Evolutionary conservation across 208 protist species (phyloP), one percentile per base, ranked within the genome.

Genomic region (Crithidia acanthocephali): DNA sequence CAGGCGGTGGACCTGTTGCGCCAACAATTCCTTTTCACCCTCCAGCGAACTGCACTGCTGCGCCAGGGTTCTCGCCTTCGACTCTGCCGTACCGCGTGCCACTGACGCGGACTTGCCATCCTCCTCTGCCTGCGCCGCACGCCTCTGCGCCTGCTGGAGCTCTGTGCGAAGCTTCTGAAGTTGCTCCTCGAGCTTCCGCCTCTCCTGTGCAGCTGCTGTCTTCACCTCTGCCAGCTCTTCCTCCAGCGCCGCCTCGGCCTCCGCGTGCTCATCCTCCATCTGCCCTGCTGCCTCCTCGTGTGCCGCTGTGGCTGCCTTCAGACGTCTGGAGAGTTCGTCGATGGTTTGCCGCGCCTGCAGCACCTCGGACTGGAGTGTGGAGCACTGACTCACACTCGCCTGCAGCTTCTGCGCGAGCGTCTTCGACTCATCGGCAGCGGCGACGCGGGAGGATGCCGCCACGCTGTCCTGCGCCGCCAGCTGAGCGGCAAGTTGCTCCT

Each of bases 401-500:
- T 64, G 42, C 53, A 51, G 40, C 42, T 72, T 30, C 27, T 53
- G 50, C 2, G 57, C 32, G 50, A 61, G 23, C 3, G 7, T 20
- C 22, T 48, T n/a, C 1, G 18, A 23, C 23, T 45, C 52, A 35
- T 37, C 37, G 13, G 65, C 25, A 2, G 72, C 11, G 22, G 57
- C 53, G 22, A 56, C 45, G 18, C 45, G 37, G 7, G 58, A 61
- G 0, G 74, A 20, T 2, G 74, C 37, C 10, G 42, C 25, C 7
- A 42, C 18, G 22, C 52, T 28, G 0, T n/a, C 10, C 23, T 37
- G 66, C 33, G 86, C 44, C 52, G 61, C 75, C 22, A 94, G 66
- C 70, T 91, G 84, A 7, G 83, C 13, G 44, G 77, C 85, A 50
- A 88, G 83, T 0, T 23, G 30, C 9, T 80, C 72, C 22, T 83